Evolutionary conservation across 73 alveolate species (phyloP), one percentile per base, ranked within the genome.

Genomic region (Paramecium caudatum): DNA sequence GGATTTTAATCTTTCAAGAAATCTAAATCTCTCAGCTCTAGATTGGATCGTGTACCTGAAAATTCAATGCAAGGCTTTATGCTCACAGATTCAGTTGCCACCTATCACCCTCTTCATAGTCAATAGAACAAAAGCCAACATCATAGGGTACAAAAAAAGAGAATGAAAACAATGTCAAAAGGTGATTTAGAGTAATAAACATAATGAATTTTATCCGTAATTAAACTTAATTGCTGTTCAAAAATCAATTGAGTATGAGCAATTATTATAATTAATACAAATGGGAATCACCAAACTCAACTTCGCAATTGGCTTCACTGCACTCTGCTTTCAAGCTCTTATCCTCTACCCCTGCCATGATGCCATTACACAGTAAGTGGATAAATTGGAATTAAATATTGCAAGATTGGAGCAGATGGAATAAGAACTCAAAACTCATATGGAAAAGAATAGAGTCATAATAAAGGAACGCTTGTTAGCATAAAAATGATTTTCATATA

Each of bases 81-180:
- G 65, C 32, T 74, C 47, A 74, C 88, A 12, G 88, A 74, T 41
- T 19, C 69, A 9, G 16, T 74, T 12, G 32, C 49, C 21, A 19
- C 62, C 43, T 74, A 74, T 41, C 88, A 74, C 10, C 88, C 88
- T 74, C 16, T 74, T 15, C 88, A 74, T 74, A 74, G 88, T 19
- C 5, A 15, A 19, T 45, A 41, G 10, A 74, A 41, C 43, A 74
- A 74, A 43, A 47, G 19, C 7, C 5, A 7, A 21, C 33, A 45
- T 17, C 16, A 45, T 21, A 41, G 32, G 3, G 43, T 19, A 25
- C 13, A 68, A 8, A 37, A 32, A 8, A 37, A 68, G 34, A n/a
- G 61, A 34, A 10, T 32, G 17, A 68, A 32, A 68, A 68, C 47
- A 32, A 12, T 32, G 34, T 34, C 61, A 32, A 32, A 68, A 34